Conservation (phyloP, 1,284 basidiomycete genomes). For the Flammula alnicola region DNA sequence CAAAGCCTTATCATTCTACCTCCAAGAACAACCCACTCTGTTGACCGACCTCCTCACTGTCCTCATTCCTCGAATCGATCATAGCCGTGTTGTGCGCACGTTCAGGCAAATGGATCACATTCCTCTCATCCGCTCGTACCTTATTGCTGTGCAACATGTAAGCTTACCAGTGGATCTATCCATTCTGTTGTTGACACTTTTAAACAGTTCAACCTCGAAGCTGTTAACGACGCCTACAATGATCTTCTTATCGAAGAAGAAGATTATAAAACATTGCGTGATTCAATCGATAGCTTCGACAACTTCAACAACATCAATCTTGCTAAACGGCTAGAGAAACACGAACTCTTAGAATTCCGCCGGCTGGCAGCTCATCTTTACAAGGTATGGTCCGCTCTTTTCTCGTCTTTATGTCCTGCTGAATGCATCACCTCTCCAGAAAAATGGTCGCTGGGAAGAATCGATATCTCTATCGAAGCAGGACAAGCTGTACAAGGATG, state of each 20-base stretch:
- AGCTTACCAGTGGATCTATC: constrained; percentile 30
- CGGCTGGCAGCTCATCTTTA: constrained; percentile 94
- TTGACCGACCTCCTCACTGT: constrained; percentile 94
- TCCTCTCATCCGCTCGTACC: constrained; percentile 93
- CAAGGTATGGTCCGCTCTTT: constrained; percentile 60
- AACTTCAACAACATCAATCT: constrained; percentile 95
- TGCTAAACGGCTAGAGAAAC: constrained; percentile 86
- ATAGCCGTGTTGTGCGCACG: constrained; percentile 93
- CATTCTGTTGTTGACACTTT: constrained; percentile 12
- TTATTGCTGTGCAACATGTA: constrained; percentile 95
- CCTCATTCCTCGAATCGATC: constrained; percentile 92
- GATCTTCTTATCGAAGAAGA: constrained; percentile 98
- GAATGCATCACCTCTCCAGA: constrained; percentile 51
- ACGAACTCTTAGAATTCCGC: constrained; percentile 95
- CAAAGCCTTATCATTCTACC: constrained; percentile 87
- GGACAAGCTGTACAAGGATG: constrained; percentile 96
- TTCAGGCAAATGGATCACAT: constrained; percentile 96
- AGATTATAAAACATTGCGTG: constrained; percentile 95
- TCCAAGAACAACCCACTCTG: constrained; percentile 92
- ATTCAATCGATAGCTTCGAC: constrained; percentile 96
- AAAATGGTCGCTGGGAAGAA: constrained; percentile 94
- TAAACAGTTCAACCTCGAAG: constrained; percentile 86
- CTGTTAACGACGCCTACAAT: constrained; percentile 98
- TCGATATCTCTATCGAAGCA: constrained; percentile 93
- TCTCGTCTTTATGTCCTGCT: constrained; percentile 5